Base-by-base conservation (phyloP, 441 rosid genomes). In the Dalechampia spathulata region DNA sequence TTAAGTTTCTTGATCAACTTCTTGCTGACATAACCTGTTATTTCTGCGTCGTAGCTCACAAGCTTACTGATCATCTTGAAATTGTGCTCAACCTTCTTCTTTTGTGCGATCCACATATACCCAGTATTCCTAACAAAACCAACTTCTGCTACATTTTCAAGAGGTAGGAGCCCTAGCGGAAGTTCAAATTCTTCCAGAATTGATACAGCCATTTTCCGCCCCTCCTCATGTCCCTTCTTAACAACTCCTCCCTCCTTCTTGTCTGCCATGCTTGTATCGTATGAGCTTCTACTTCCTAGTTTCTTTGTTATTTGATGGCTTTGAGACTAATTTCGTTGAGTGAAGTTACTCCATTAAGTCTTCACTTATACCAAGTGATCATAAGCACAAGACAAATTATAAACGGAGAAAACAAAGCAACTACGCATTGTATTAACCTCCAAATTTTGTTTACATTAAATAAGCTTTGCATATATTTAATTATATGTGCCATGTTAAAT, bases 101-200 rank as follows among this genome's bases (percentile, higher is more conserved):
- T 64, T 62, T 78, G 86, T 65, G 55, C 30, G 20, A 81, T 78
- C 84, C 86, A 80, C 81, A 78, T 71, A 77, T 71, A 76, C 1
- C 84, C 83, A 0, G 72, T 75, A 19, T 36, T 38, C 71, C 49
- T 71, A 27, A 78, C 81, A 26, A 61, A 78, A 27, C 86, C 86
- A 28, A 71, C 79, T 65, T 83, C 81, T 6, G 71, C 63, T 51
- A 78, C 76, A 23, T 71, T 66, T 36, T 62, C 82, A 26, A 80
- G 66, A 14, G 90, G 86, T 38, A 80, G 73, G 42, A 83, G 82
- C 37, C 84, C 86, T 41, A 53, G 20, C 4, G 90, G 86, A 70
- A 83, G 81, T 28, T 52, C 78, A 19, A 74, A 83, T 59, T 79
- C 80, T 60, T 77, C 72, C 2, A 83, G 83, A 39, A 83, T 70